These are phyloP conservation scores for Eremomyces bilateralis DNA, from an alignment of 495 filamentous ascomycete species.

Conservation along the genomic window DNA sequence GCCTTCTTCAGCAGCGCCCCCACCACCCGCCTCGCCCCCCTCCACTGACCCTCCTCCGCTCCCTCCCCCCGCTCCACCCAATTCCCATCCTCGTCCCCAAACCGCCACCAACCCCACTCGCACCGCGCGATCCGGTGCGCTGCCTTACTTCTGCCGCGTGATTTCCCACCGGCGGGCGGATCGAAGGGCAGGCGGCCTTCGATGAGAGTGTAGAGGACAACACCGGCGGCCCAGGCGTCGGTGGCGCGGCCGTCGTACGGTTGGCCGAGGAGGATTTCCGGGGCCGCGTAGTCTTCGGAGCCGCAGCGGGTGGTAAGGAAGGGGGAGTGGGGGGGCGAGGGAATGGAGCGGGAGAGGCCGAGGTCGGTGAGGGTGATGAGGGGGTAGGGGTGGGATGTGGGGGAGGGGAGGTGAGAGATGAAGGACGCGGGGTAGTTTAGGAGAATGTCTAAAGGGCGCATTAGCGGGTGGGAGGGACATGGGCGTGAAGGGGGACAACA, in stretches of 20 bases:
- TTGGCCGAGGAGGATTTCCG: constrained; percentile 87
- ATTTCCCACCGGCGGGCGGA: constrained; percentile 45
- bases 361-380: constrained; percentile 80
- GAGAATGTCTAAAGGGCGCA: constrained; percentile 46
- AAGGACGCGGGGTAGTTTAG: constrained; percentile 49
- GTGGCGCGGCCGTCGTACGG: constrained; percentile 83
- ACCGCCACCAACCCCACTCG: constrained; percentile 86
- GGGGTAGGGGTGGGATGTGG: constrained; percentile 51
- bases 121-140: constrained; percentile 84
- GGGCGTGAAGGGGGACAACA: constrained; percentile 14
- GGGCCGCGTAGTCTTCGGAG: constrained; percentile 90
- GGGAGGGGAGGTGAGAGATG: constrained; percentile 31
- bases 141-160: constrained; percentile 34
- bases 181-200: constrained; percentile 87
- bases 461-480: constrained; percentile 6
- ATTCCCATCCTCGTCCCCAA: constrained; percentile 52
- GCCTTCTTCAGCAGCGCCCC: constrained; percentile 66
- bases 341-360: constrained; percentile 68
- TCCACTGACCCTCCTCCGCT: constrained; percentile 19
- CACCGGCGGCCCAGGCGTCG: constrained; percentile 89
- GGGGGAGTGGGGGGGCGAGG: constrained; percentile 42
- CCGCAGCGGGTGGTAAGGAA: constrained; percentile 78
- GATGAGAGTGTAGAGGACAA: constrained; percentile 80
- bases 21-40: constrained; percentile 56
- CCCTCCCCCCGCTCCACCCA: constrained; percentile 34